Conservation (phyloP, 768 basidiomycete genomes). For the Neoboletus magnificus region DNA sequence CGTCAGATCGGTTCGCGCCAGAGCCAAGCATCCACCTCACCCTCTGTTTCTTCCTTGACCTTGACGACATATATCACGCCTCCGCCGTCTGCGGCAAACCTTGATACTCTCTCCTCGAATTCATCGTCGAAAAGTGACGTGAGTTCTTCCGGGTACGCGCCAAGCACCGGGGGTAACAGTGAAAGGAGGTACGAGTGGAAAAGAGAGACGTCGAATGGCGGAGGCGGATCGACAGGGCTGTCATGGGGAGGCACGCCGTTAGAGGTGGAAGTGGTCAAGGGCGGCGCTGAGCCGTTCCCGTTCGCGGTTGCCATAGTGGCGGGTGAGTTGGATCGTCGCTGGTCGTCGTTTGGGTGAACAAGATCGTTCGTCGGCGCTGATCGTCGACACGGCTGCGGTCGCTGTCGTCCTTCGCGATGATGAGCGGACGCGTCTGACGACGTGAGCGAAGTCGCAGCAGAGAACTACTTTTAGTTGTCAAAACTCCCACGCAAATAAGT, state of each 20-base stretch:
- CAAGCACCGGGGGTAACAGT: slow-evolving; percentile 79
- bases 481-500: slow-evolving; percentile 24
- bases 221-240: slow-evolving; percentile 37
- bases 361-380: slow-evolving; percentile 1
- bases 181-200: slow-evolving; percentile 70
- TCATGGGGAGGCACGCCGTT: slow-evolving; percentile 28
- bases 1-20: slow-evolving; percentile 6
- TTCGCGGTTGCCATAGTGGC: slow-evolving; percentile 22
- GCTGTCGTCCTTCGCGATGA: slow-evolving; percentile 23
- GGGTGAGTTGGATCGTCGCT: slow-evolving; percentile 8
- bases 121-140: slow-evolving; percentile 66
- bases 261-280: slow-evolving; percentile 29
- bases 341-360: slow-evolving; percentile 9
- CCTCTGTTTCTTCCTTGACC: slow-evolving; percentile 68
- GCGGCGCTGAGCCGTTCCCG: slow-evolving; percentile 23
- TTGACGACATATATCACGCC: slow-evolving; percentile 84
- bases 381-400: slow-evolving; percentile 9
- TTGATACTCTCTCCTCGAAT: slow-evolving; percentile 70
- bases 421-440: slow-evolving; percentile 24
- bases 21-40: slow-evolving; percentile 38
- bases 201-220: slow-evolving; percentile 60
- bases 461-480: not conserved
- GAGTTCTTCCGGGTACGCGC: slow-evolving; percentile 62
- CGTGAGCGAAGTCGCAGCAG: not conserved
- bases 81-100: slow-evolving; percentile 73